These are phyloP conservation scores for Tylopilus sp. DNA, from an alignment of 1,284 basidiomycete species.

Conservation along the genomic window DNA sequence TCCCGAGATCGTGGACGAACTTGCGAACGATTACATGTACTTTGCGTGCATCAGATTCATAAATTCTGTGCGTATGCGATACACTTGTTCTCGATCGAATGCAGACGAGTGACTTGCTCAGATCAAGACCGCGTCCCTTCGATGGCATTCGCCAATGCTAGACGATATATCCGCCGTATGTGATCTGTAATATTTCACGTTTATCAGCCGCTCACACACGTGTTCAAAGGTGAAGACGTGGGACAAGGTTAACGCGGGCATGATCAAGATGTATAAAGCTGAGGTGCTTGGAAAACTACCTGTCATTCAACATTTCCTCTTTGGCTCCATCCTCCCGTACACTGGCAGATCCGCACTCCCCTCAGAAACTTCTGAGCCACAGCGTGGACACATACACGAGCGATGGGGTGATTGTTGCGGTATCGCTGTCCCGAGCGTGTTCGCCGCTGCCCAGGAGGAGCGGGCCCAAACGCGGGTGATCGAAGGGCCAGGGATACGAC, in stretches of 20 bases:
- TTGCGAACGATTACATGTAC: constrained; percentile 95
- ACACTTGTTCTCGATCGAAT: not conserved
- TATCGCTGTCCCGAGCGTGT: constrained; percentile 87
- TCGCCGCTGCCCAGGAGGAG: constrained; percentile 76
- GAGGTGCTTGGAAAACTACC: constrained; percentile 97
- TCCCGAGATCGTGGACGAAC: constrained; percentile 93
- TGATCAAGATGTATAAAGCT: constrained; percentile 98
- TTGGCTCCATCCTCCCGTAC: constrained; percentile 87
- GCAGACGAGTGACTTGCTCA: constrained; percentile 41
- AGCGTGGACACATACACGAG: constrained; percentile 61
- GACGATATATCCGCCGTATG: constrained; percentile 95
- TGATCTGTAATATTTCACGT: not conserved
- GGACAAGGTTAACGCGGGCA: constrained; percentile 97
- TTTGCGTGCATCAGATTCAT: constrained; percentile 97
- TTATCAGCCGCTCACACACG: no score
- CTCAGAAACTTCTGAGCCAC: constrained; percentile 53
- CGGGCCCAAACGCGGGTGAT: constrained; percentile 48
- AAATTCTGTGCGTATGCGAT: constrained; percentile 79
- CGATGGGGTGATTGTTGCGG: constrained; percentile 98
- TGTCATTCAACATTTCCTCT: constrained; percentile 96
- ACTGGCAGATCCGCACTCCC: constrained; percentile 64
- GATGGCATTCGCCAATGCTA: constrained; percentile 99
- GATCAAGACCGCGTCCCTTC: constrained; percentile 95
- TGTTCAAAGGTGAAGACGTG: constrained; percentile 85
- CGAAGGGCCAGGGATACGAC: constrained; percentile 74